Conservation (phyloP, 1,284 basidiomycete genomes). For the Lignosus rhinocerotis region DNA sequence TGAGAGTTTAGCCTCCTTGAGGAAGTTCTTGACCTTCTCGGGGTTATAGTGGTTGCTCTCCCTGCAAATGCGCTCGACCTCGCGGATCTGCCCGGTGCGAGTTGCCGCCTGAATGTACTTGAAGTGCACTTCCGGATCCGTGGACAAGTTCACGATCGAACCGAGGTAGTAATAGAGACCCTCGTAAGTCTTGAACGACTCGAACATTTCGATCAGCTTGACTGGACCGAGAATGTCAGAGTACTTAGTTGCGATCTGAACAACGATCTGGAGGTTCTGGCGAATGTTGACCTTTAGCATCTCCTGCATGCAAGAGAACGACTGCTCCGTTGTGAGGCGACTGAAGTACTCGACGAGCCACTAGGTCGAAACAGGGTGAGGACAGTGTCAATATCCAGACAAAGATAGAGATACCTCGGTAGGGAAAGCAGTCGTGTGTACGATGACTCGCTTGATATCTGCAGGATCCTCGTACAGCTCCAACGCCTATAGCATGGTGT, state of each 20-base stretch:
- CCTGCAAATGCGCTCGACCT: constrained; percentile 98
- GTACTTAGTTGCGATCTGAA: constrained; percentile 99
- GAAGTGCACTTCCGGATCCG: constrained; percentile 98
- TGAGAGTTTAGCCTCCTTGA: constrained; percentile 95
- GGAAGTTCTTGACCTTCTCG: constrained; percentile 99
- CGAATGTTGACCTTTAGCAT: constrained; percentile 98
- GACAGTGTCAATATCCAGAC: constrained; percentile 1
- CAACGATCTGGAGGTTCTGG: constrained; percentile 95
- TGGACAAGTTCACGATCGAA: constrained; percentile 95
- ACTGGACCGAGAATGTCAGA: constrained; percentile 97
- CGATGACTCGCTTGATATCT: constrained; percentile 98
- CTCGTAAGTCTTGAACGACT: constrained; percentile 97
- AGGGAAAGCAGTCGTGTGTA: constrained; percentile 88
- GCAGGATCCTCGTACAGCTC: constrained; percentile 98
- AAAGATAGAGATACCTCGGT: constrained; percentile 58
- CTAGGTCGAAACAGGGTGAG: constrained; percentile 36
- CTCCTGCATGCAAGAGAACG: constrained; percentile 94
- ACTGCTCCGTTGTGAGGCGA: constrained; percentile 97
- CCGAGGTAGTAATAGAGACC: constrained; percentile 98
- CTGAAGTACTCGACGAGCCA: constrained; percentile 99
- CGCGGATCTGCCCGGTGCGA: constrained; percentile 96
- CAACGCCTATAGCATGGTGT: constrained; percentile 66
- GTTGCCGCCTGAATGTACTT: constrained; percentile 99
- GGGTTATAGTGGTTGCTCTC: constrained; percentile 99
- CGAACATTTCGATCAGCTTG: constrained; percentile 98